phyloP scores from a whole-genome alignment of 176 grass and related monocot genomes.

The Chrysopogon serrulatus region DNA sequence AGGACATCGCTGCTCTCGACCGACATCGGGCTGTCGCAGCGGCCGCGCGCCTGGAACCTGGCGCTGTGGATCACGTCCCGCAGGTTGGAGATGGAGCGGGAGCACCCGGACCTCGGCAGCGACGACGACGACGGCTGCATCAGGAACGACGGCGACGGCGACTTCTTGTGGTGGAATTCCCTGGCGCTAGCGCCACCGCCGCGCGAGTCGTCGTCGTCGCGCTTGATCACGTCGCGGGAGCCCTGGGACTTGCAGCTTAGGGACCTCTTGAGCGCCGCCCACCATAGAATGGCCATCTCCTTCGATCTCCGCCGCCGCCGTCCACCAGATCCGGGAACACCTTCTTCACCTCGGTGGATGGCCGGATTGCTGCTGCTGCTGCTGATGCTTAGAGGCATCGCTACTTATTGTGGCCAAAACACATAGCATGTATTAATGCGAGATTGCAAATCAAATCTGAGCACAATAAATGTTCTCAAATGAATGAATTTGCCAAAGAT shows the following conservation, averaged over 20 bases:
- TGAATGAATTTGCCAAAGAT: not conserved
- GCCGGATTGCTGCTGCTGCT: not conserved
- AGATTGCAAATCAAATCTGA: not conserved
- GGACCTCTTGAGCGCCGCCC: slow-evolving; percentile 67
- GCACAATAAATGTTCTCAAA: not conserved
- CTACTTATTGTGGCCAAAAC: slow-evolving; percentile 3
- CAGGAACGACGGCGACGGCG: not conserved
- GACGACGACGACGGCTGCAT: slow-evolving; percentile 17
- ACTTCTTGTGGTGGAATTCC: slow-evolving; percentile 10
- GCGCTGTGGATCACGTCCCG: slow-evolving; percentile 43
- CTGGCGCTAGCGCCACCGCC: not conserved
- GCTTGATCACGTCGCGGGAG: slow-evolving; percentile 40
- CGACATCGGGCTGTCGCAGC: slow-evolving; percentile 42
- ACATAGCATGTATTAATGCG: not conserved
- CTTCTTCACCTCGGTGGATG: not conserved
- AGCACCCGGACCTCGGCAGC: slow-evolving; percentile 55
- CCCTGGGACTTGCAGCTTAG: slow-evolving; percentile 59
- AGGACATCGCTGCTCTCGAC: slow-evolving; percentile 33
- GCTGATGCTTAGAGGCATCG: not conserved
- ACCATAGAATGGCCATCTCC: slow-evolving; percentile 53
- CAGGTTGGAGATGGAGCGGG: slow-evolving; percentile 71
- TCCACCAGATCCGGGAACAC: not conserved
- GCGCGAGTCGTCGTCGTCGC: slow-evolving; percentile 29
- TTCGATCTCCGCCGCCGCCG: not conserved
- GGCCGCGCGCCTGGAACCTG: not conserved